These are phyloP conservation scores for Tulasnella sp. DNA, from an alignment of 768 basidiomycete species.

Conservation along the genomic window DNA sequence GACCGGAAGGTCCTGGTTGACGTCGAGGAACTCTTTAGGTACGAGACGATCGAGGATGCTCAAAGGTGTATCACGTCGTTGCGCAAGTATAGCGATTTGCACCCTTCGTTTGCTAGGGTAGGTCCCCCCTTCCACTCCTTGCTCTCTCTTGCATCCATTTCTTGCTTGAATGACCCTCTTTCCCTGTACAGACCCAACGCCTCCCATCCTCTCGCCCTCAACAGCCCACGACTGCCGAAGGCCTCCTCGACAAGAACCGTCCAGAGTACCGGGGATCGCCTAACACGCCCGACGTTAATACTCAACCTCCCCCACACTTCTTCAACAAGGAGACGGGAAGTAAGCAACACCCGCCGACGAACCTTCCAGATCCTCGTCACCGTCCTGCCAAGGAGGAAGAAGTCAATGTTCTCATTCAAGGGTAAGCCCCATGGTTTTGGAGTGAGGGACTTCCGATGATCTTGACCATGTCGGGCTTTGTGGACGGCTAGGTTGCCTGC, in stretches of 20 bases:
- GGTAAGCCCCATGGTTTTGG: neutral
- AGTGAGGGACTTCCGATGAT: neutral
- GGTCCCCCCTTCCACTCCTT: constrained; percentile 11
- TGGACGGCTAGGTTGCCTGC: neutral
- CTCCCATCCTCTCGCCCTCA: neutral
- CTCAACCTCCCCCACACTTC: neutral
- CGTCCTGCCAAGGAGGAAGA: neutral
- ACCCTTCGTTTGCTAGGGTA: constrained; percentile 84
- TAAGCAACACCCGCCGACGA: neutral
- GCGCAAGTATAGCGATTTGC: constrained; percentile 64
- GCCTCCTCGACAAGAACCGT: constrained; percentile 16
- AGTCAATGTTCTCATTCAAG: constrained; percentile 17
- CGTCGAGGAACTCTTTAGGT: constrained; percentile 39
- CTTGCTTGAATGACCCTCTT: neutral
- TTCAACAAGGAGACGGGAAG: neutral
- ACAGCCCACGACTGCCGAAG: constrained; percentile 9
- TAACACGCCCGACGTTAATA: neutral
- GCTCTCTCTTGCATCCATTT: constrained; percentile 17
- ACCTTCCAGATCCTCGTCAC: neutral
- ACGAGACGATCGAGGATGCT: constrained; percentile 56
- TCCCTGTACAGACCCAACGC: constrained; percentile 5
- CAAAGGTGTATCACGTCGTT: constrained; percentile 66
- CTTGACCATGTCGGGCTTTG: neutral
- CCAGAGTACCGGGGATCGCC: constrained; percentile 16
- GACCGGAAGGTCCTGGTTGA: neutral